Conservation (phyloP, 2,329 filamentous ascomycete genomes). For the Pestalotiopsis sp. region DNA sequence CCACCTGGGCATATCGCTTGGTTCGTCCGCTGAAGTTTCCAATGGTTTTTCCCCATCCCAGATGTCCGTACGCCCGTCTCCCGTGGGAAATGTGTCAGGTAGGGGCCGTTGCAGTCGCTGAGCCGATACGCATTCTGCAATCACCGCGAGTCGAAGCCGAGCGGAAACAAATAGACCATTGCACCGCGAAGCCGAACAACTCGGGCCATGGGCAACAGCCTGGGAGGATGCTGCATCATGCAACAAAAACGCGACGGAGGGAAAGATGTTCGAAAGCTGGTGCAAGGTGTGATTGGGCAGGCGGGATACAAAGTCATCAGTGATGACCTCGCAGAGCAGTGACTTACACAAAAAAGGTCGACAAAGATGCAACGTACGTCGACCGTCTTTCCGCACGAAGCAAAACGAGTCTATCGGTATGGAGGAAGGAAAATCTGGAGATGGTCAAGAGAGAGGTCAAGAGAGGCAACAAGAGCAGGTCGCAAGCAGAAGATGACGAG, state of each 20-base stretch:
- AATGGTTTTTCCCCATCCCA: neutral
- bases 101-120: neutral
- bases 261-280: neutral
- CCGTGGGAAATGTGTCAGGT: neutral
- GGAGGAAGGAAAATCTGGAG: neutral
- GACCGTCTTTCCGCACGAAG: neutral
- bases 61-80: neutral
- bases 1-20: neutral
- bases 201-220: no score
- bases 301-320: neutral
- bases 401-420: slow-evolving; percentile 6
- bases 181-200: neutral
- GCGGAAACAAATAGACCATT: neutral
- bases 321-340: neutral
- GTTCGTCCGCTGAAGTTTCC: neutral
- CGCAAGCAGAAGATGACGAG: neutral
- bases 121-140: neutral
- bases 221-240: neutral
- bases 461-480: slow-evolving; percentile 2
- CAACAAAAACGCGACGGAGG: neutral
- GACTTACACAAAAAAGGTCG: slow-evolving; percentile 2
- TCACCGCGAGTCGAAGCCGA: neutral
- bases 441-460: slow-evolving; percentile 1
- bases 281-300: neutral
- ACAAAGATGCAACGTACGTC: slow-evolving; percentile 2